Base-by-base conservation (phyloP, 768 basidiomycete species). In the Hypsizygus marmoreus region DNA sequence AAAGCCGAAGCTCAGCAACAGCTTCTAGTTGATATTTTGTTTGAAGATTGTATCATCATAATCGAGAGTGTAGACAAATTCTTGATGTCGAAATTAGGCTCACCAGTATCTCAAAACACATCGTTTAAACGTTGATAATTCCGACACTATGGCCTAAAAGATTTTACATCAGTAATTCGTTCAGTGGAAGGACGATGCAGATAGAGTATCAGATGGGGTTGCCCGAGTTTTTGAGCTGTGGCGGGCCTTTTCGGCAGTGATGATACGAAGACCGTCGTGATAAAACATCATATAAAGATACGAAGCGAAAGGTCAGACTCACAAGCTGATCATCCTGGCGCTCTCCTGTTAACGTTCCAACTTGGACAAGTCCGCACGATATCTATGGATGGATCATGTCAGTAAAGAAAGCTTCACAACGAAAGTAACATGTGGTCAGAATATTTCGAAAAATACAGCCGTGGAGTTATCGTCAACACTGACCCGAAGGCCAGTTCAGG, bases 231-330 rank as follows among this genome's bases (percentile, higher is more conserved):
- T 75, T 90, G 88, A 91, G 88, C 88, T 91, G 82, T 88, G 84
- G 84, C 88, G 88, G 88, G 88, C 88, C 80, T 62, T 87, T 91
- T 91, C 88, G 88, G 84, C 86, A 89, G 68, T 47, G 55, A 63
- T 65, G 46, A 59, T 91, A 90, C 88, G 88, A 88, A 90, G 88
- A 91, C 88, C 88, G 88, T 91, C 88, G 88, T 90, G 86, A 83
- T 82, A 74, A 69, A 79, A 65, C 86, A 88, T 88, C 85, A 84
- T 82, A 44, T 14, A 50, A 62, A 46, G 34, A 47, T 24, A 35
- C 28, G 12, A 29, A 40, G 29, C 24, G 42, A 42, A 43, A 28
- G 41, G 3, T 26, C 30, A 47, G 39, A 72, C 73, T 70, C 58
- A 79, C 74, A n/a, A n/a, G n/a, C n/a, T n/a, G n/a, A n/a, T n/a